Evolutionary conservation across 768 basidiomycete genomes (phyloP), one percentile per base, ranked within the genome.

Genomic region (Boletus pseudo-olivaceus): DNA sequence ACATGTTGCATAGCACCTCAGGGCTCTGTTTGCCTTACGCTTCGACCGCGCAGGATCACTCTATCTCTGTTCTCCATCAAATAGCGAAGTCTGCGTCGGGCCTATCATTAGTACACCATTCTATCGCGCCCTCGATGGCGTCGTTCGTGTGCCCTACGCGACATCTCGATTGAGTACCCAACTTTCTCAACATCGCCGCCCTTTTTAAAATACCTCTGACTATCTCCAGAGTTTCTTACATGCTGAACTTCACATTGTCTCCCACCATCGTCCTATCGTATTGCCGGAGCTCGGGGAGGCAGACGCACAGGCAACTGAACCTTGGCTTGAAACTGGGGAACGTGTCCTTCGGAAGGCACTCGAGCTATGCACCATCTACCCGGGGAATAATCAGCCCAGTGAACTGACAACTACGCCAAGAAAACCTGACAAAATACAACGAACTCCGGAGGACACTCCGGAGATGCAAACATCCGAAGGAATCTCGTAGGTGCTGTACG

Each of bases 111-210:
- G 50, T 51, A 17, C n/a, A 29, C 50, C 42, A 17, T 45, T 45
- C 41, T 51, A 51, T 29, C 51, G 41, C 7, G 42, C 51, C n/a
- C n/a, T 51, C 11, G 51, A 46, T 7, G 51, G 42, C n/a, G 19
- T 51, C 14, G 26, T 45, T 46, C 50, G 42, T 19, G 34, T 46
- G 15, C 32, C 33, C 23, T 26, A 51, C 14, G 8, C 51, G 33
- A 33, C 26, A 7, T 26, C 7, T 26, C 23, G n/a, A 17, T 10
- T 51, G 7, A 3, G 33, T 7, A 27, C 8, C 26, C 8, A 34
- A 9, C 34, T 51, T 19, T 51, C 43, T 11, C 42, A 27, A 26
- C 23, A 23, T 23, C 23, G 23, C 23, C 2, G 23, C 23, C 42
- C 42, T 11, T 51, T 45, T 35, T 23, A 2, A 23, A 23, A 23